Conservation (phyloP, 2,329 filamentous ascomycete genomes). For the Bipolaris sorokiniana region DNA sequence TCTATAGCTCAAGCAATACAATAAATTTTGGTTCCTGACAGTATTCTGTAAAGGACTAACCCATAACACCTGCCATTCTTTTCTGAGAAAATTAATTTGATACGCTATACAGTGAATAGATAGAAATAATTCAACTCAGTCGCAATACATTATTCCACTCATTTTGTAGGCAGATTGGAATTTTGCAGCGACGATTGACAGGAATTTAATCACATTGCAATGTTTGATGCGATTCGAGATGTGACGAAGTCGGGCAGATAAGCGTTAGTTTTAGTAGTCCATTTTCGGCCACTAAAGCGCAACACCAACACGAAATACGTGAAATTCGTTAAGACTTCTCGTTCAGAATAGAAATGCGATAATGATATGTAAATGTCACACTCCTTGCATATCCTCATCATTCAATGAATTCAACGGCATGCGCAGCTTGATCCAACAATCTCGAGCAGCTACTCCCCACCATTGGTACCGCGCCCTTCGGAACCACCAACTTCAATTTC, state of each 20-base stretch:
- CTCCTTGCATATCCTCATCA: background rate
- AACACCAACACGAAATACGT: background rate
- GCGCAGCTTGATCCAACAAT: background rate
- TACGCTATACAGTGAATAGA: no score
- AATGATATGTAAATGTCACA: background rate
- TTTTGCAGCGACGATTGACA: background rate
- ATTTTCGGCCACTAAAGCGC: background rate
- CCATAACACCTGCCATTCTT: no score
- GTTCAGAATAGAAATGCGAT: background rate
- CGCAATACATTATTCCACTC: no score
- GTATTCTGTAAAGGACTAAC: no score
- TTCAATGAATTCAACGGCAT: background rate
- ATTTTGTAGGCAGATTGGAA: background rate
- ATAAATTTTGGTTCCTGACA: no score
- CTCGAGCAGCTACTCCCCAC: background rate
- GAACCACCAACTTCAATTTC: background rate
- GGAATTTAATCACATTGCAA: background rate
- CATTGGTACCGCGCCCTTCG: background rate
- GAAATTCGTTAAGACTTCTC: background rate
- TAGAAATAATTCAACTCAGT: no score
- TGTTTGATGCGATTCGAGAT: background rate
- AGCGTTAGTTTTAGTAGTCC: background rate
- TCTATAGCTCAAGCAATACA: no score
- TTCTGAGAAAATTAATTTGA: no score
- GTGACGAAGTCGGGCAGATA: background rate